Conservation (phyloP, 2,329 filamentous ascomycete genomes). For the Thermomyces lanuginosus region DNA sequence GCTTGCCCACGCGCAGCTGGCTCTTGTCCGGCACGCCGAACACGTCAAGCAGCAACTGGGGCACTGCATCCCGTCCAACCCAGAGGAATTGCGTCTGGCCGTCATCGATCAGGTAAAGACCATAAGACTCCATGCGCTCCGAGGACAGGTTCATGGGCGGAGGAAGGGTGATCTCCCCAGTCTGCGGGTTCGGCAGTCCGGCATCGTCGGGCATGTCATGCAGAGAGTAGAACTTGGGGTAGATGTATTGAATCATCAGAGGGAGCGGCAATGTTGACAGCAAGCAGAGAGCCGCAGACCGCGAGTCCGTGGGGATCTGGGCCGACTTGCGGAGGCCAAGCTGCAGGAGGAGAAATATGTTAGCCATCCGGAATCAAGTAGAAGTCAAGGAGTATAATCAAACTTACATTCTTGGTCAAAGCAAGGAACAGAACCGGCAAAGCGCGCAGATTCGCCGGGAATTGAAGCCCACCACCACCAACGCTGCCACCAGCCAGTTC, state of each 20-base stretch:
- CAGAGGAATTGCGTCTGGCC: constrained; percentile 96
- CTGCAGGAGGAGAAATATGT: constrained; percentile 22
- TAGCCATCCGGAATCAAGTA: constrained; percentile 1
- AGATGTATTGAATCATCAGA: constrained; percentile 84
- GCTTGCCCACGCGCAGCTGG: constrained; percentile 82
- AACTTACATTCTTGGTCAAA: constrained; percentile 77
- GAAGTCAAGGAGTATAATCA: constrained; percentile 6
- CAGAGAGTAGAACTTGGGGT: constrained; percentile 66
- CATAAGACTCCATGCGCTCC: constrained; percentile 72
- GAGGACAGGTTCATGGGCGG: constrained; percentile 74
- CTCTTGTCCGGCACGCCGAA: constrained; percentile 75
- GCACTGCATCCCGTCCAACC: constrained; percentile 84
- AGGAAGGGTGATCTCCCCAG: constrained; percentile 76
- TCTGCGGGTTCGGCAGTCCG: constrained; percentile 68
- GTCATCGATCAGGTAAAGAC: constrained; percentile 90
- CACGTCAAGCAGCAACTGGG: constrained; percentile 73
- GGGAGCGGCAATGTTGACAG: constrained; percentile 87
- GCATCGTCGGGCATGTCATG: constrained; percentile 95
- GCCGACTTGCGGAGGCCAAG: constrained; percentile 75
- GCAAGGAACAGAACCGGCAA: constrained; percentile 84
- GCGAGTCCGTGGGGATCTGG: constrained; percentile 84
- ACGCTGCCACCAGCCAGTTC: constrained; percentile 91
- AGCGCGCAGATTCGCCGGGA: constrained; percentile 79
- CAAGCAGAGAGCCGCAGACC: constrained; percentile 79
- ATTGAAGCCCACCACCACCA: constrained; percentile 78